Evolutionary conservation across 768 basidiomycete species (phyloP), one percentile per base, ranked within the genome.

Genomic region (Suillus paluster): DNA sequence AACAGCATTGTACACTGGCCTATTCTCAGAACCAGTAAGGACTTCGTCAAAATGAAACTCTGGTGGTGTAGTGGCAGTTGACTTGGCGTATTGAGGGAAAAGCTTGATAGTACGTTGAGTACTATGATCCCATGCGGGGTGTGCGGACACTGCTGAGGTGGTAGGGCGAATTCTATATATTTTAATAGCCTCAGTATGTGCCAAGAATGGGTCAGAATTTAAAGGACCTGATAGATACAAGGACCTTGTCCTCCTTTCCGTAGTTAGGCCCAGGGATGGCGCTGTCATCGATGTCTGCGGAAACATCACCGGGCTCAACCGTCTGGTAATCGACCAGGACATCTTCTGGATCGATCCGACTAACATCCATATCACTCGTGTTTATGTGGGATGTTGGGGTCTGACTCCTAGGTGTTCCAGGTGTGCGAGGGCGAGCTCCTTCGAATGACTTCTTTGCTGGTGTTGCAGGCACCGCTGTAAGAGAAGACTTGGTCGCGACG

Each of bases 221-320:
- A 25, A 27, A 41, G 55, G 64, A 91, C 91, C 91, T 83, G 66
- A 95, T 82, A 27, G 92, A 93, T 23, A 94, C 92, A 73, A 94
- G 86, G 49, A 94, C 93, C 72, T 94, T 94, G 73, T 94, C 92
- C 58, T 91, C 85, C 57, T 84, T 86, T n/a, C 89, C 87, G 63
- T 87, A 84, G 56, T 87, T 81, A 1, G 75, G 72, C 1, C 72
- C 70, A n/a, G 73, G 75, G 59, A 77, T 64, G 17, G 86, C 68
- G 19, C 79, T 78, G 59, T 87, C 86, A 58, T 92, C 91, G 2
- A 91, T 79, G 58, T 89, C 89, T 0, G 75, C 88, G 11, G 87
- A 91, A 9, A 91, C 67, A 69, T 94, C 91, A 0, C 82, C 82
- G 6, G 82, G 78, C 45, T 92, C 91, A 2, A 94, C 84, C 2